These are phyloP conservation scores for Sapria himalayana DNA, from an alignment of 345 rosid genomes.

Conservation along the genomic window DNA sequence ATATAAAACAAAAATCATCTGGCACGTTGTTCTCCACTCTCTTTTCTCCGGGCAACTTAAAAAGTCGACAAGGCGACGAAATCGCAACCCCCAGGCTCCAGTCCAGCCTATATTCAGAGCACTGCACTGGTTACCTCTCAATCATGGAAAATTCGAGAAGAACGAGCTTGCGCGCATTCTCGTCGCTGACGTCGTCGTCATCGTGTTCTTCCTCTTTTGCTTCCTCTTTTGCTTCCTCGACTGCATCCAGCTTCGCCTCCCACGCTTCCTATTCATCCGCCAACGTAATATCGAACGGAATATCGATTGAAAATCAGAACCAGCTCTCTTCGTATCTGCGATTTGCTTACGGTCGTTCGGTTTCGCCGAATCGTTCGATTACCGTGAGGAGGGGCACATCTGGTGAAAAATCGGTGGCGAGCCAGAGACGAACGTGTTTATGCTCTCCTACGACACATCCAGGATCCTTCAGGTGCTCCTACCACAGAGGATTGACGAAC, in stretches of 20 bases:
- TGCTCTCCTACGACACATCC: slow-evolving; percentile 66
- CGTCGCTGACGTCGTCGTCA: too few relatives aligned
- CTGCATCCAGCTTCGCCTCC: slow-evolving; percentile 22
- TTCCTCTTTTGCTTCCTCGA: slow-evolving; percentile 29
- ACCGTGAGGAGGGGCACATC: slow-evolving; percentile 11
- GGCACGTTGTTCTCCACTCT: too few relatives aligned
- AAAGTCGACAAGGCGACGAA: too few relatives aligned
- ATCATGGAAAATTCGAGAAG: too few relatives aligned
- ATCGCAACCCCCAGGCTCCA: too few relatives aligned
- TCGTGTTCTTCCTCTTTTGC: slow-evolving; percentile 13
- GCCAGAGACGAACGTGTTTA: slow-evolving; percentile 34
- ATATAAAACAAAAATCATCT: too few relatives aligned
- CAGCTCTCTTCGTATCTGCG: slow-evolving; percentile 16
- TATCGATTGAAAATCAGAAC: too few relatives aligned
- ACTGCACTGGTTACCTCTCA: too few relatives aligned
- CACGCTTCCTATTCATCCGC: slow-evolving; percentile 21
- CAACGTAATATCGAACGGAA: slow-evolving; percentile 18
- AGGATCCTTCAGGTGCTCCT: slow-evolving; percentile 66
- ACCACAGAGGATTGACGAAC: slow-evolving; percentile 21
- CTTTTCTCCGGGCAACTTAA: too few relatives aligned
- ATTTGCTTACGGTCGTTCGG: slow-evolving; percentile 21
- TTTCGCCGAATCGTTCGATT: slow-evolving; percentile 31
- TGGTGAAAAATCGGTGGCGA: slow-evolving; percentile 12
- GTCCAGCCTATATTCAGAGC: too few relatives aligned
- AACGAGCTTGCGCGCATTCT: too few relatives aligned